Conservation (phyloP, 176 grass and related monocot species). For the Dendrocalamus sinicus region DNA sequence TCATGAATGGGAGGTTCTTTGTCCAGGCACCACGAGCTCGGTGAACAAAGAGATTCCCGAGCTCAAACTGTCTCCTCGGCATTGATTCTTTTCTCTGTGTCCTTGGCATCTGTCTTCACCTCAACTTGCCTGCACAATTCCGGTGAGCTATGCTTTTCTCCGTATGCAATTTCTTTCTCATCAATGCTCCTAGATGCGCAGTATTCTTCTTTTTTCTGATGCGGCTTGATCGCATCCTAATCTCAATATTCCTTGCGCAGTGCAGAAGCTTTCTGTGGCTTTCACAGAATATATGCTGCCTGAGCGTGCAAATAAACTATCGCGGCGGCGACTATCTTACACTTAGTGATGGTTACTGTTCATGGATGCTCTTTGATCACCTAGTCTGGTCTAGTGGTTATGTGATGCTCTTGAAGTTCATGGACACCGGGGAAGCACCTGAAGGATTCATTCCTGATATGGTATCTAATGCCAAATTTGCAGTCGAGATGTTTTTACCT, state of each 20-base stretch:
- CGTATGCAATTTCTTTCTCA: slow-evolving; percentile 53
- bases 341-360: slow-evolving; percentile 81
- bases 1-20: slow-evolving; percentile 33
- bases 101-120: slow-evolving; percentile 59
- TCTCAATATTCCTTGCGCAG: slow-evolving; percentile 60
- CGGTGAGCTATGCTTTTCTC: slow-evolving; percentile 46
- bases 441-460: slow-evolving; percentile 79
- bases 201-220: slow-evolving; percentile 52
- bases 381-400: slow-evolving; percentile 56
- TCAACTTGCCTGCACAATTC: slow-evolving; percentile 56
- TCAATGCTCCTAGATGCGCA: slow-evolving; percentile 43
- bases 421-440: slow-evolving; percentile 54
- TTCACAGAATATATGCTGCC: slow-evolving; percentile 79
- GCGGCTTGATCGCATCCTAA: slow-evolving; percentile 38
- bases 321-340: slow-evolving; percentile 65
- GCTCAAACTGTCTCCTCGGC: slow-evolving; percentile 47
- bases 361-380: slow-evolving; percentile 51
- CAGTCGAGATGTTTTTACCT: slow-evolving; percentile 50
- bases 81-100: slow-evolving; percentile 63
- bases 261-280: slow-evolving; percentile 59
- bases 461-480: slow-evolving; percentile 80
- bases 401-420: slow-evolving; percentile 61
- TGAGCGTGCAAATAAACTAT: slow-evolving; percentile 64
- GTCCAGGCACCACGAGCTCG: slow-evolving; percentile 46
- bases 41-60: slow-evolving; percentile 51